phyloP scores from a whole-genome alignment of 148 eudicot species.

The Fagopyrum tataricum region DNA sequence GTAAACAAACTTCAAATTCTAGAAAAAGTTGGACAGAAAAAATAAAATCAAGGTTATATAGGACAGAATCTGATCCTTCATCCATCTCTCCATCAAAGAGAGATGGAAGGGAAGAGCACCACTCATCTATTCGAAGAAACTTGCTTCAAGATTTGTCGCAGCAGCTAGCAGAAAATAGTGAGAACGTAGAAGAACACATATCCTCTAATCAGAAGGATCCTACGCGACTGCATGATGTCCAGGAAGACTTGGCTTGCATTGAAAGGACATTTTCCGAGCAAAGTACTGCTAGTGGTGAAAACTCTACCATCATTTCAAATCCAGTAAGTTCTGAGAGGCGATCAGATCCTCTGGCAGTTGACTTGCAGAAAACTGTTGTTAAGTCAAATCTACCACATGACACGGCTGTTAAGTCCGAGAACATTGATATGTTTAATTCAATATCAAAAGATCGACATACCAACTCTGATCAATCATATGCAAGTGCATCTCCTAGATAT shows the following conservation, averaged over 20 bases:
- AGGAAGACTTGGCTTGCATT: constrained; percentile 18
- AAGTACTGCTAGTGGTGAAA: constrained; percentile 46
- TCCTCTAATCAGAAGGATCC: constrained; percentile 22
- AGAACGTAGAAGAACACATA: constrained; percentile 19
- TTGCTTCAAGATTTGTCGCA: constrained; percentile 63
- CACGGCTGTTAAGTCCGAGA: constrained; percentile 29
- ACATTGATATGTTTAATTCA: background rate
- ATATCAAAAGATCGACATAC: background rate
- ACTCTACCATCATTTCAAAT: constrained; percentile 45
- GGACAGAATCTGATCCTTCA: constrained; percentile 60
- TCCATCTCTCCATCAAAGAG: constrained; percentile 36
- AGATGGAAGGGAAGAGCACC: constrained; percentile 25
- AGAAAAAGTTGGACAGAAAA: constrained; percentile 81
- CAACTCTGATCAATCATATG: constrained; percentile 10
- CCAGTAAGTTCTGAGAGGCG: constrained; percentile 40
- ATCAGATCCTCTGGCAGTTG: constrained; percentile 30
- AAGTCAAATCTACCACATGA: constrained; percentile 47
- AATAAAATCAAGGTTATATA: constrained; percentile 51
- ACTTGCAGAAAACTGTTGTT: constrained; percentile 47
- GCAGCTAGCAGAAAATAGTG: constrained; percentile 52
- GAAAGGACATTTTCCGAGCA: constrained; percentile 27
- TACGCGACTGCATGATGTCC: constrained; percentile 22
- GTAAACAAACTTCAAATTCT: constrained; percentile 27
- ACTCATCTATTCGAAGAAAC: constrained; percentile 52
- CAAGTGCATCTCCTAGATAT: constrained; percentile 4